phyloP scores from a whole-genome alignment of 345 rosid genomes.

The Lumnitzera racemosa region DNA sequence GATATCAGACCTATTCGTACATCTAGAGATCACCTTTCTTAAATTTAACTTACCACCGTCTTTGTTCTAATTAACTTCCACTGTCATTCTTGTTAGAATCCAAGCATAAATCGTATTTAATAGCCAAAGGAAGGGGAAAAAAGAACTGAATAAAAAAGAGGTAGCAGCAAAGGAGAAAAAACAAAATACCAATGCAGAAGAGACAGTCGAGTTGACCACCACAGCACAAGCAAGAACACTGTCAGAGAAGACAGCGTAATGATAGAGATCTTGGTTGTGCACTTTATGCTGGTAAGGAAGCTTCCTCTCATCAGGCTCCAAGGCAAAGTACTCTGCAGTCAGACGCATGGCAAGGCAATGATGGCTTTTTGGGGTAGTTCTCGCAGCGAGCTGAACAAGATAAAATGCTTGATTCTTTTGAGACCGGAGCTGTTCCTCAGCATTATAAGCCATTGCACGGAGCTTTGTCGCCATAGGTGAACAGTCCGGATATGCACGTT shows the following conservation, averaged over 20 bases:
- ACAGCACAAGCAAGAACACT: slow-evolving; percentile 81
- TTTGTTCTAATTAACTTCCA: too few relatives aligned
- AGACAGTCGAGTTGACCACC: slow-evolving; percentile 70
- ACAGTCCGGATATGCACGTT: slow-evolving; percentile 57
- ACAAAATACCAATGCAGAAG: slow-evolving; percentile 54
- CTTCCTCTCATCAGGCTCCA: slow-evolving; percentile 61
- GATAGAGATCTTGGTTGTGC: slow-evolving; percentile 49
- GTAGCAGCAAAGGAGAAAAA: neutral
- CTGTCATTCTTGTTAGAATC: too few relatives aligned
- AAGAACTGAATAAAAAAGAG: neutral
- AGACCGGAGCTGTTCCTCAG: slow-evolving; percentile 65
- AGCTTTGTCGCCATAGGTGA: slow-evolving; percentile 56
- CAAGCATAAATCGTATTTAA: too few relatives aligned
- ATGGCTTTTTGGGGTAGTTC: slow-evolving; percentile 87
- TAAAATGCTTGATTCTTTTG: slow-evolving; percentile 56
- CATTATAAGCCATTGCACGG: slow-evolving; percentile 61
- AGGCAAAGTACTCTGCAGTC: slow-evolving; percentile 65
- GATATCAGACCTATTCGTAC: too few relatives aligned
- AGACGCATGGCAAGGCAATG: slow-evolving; percentile 89
- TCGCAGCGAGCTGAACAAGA: slow-evolving; percentile 81
- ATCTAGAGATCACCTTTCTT: too few relatives aligned
- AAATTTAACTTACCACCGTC: too few relatives aligned
- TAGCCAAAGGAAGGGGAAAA: neutral
- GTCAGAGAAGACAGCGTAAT: slow-evolving; percentile 82
- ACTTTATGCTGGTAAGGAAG: slow-evolving; percentile 50